These are phyloP conservation scores for Pancytospora philotis DNA, from an alignment of 371 early-diverging fungal species.

Conservation along the genomic window DNA sequence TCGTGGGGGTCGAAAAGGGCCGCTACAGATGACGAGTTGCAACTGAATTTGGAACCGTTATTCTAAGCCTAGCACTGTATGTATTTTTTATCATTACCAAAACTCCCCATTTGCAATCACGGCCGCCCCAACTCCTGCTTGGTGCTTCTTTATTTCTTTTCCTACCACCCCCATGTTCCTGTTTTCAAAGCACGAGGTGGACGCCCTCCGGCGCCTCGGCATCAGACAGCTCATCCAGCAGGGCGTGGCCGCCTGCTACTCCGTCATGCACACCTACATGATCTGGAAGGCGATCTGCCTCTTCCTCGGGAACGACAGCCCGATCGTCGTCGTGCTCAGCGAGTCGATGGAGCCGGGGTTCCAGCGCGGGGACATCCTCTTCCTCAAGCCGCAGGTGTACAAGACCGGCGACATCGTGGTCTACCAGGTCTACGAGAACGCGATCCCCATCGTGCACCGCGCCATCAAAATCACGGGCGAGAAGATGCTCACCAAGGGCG, in stretches of 20 bases:
- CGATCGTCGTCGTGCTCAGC: slow-evolving; percentile 92
- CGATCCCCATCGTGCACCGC: slow-evolving; percentile 93
- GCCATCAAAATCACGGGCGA: slow-evolving; percentile 64
- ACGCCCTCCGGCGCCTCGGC: slow-evolving; percentile 39
- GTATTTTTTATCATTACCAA: too few species aligned
- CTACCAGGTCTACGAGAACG: slow-evolving; percentile 75
- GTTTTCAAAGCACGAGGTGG: slow-evolving; percentile 30
- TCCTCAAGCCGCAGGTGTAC: slow-evolving; percentile 65
- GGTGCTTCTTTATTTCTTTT: too few species aligned
- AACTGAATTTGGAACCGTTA: too few species aligned
- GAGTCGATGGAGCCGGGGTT: slow-evolving; percentile 97
- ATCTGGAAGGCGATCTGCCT: slow-evolving; percentile 80
- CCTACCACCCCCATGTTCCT: slow-evolving; percentile 34
- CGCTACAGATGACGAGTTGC: too few species aligned
- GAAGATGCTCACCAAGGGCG: slow-evolving; percentile 84
- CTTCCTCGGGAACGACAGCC: slow-evolving; percentile 78
- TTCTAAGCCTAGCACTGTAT: too few species aligned
- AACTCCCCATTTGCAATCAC: too few species aligned
- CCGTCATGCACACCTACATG: slow-evolving; percentile 66
- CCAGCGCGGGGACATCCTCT: slow-evolving; percentile 84
- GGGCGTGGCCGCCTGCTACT: slow-evolving; percentile 48
- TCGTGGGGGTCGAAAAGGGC: too few species aligned
- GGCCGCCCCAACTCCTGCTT: too few species aligned
- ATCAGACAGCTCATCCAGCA: slow-evolving; percentile 42
- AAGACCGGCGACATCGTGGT: slow-evolving; percentile 84